A percentile compares a stretch with the other conserved stretches of the same genome.
phyloP scores from a whole-genome alignment of 1,284 basidiomycete genomes.

The Meripilus lineatus region DNA sequence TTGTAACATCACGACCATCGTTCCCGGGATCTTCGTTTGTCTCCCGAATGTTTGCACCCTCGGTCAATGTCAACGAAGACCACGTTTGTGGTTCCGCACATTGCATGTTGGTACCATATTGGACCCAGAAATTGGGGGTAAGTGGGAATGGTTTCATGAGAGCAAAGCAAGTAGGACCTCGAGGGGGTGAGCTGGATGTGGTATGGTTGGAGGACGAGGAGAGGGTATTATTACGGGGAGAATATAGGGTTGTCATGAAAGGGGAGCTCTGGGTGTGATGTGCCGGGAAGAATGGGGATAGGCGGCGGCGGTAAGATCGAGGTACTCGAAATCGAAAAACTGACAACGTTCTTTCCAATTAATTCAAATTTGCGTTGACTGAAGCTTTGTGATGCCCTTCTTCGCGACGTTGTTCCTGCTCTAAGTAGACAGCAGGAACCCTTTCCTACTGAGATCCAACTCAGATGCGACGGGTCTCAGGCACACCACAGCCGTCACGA shows the following conservation, averaged over 20 bases:
- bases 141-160: constrained; percentile 5
- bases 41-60: constrained; percentile 50
- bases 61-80: constrained; percentile 42
- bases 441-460: too few relatives aligned
- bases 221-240: constrained; percentile 1
- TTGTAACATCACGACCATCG: constrained; percentile 35
- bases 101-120: constrained; percentile 47
- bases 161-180: constrained; percentile 46
- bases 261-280: too few relatives aligned
- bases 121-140: constrained; percentile 27
- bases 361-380: too few relatives aligned
- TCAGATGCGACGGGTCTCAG: too few relatives aligned
- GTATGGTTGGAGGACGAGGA: constrained; percentile 6
- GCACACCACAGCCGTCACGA: too few relatives aligned
- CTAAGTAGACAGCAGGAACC: too few relatives aligned
- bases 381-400: too few relatives aligned
- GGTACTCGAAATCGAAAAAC: too few relatives aligned
- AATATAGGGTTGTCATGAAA: background rate
- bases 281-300: too few relatives aligned
- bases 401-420: too few relatives aligned
- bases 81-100: constrained; percentile 57
- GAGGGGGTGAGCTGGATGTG: constrained; percentile 46
- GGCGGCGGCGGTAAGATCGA: too few relatives aligned
- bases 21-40: constrained; percentile 32
- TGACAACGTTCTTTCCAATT: too few relatives aligned